Evolutionary conservation across 768 basidiomycete genomes (phyloP).

Genomic region (Leccinum incarnatum): DNA sequence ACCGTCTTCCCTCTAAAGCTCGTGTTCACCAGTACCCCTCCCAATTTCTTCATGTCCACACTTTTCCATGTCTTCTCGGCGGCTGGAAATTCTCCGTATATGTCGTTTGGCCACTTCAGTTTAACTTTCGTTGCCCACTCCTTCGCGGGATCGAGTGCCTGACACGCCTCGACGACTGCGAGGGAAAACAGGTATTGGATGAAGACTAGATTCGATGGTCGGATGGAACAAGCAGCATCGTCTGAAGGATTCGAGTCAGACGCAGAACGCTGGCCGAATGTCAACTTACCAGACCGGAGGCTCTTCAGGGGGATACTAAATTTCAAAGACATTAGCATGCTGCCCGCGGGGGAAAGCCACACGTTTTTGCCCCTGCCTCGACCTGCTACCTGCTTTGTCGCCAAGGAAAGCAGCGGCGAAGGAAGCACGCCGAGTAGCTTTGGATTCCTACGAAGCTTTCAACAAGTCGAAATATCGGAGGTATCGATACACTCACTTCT

Average conservation of each 20-base stretch:
- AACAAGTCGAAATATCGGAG: neutral
- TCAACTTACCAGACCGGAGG: constrained; percentile 4
- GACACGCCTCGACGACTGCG: constrained; percentile 85
- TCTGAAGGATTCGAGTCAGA: neutral
- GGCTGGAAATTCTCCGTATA: constrained; percentile 67
- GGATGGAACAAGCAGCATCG: constrained; percentile 13
- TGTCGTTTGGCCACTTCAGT: constrained; percentile 97
- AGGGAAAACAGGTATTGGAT: constrained; percentile 90
- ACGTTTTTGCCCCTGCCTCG: constrained; percentile 85
- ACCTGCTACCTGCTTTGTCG: constrained; percentile 83
- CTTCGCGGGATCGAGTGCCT: constrained; percentile 47
- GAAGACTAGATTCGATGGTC: constrained; percentile 72
- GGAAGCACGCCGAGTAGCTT: constrained; percentile 66
- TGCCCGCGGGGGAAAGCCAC: constrained; percentile 92
- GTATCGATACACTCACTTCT: constrained; percentile 58
- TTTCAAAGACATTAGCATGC: constrained; percentile 61
- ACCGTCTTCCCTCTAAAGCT: constrained; percentile 71
- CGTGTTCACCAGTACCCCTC: constrained; percentile 89
- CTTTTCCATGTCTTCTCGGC: constrained; percentile 26
- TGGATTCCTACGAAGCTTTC: constrained; percentile 61
- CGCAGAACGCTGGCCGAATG: neutral
- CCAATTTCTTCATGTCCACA: constrained; percentile 70
- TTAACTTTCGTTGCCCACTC: constrained; percentile 54
- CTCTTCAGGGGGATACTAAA: constrained; percentile 22
- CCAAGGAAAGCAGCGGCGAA: constrained; percentile 76